phyloP scores from a whole-genome alignment of 495 filamentous ascomycete genomes.

The Hypomontagnella submonticulosa region DNA sequence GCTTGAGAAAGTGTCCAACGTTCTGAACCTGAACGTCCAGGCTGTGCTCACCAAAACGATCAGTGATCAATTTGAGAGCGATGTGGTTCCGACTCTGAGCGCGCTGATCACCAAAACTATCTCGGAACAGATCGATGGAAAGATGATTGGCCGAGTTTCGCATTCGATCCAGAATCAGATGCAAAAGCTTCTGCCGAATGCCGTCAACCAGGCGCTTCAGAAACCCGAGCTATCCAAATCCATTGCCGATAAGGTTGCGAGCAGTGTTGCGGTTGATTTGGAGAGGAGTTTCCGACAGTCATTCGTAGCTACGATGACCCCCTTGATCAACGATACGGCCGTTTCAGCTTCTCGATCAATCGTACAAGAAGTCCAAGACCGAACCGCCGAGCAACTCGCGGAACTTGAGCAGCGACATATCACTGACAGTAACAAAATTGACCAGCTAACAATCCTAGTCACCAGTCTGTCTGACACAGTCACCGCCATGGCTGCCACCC shows the following conservation, averaged over 20 bases:
- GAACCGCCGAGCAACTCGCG: slow-evolving; percentile 69
- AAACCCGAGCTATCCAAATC: slow-evolving; percentile 73
- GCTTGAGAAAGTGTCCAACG: slow-evolving; percentile 85
- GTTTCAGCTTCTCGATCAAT: slow-evolving; percentile 68
- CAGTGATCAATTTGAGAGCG: slow-evolving; percentile 69
- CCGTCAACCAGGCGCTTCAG: slow-evolving; percentile 67
- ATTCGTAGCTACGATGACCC: slow-evolving; percentile 70
- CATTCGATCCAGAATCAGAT: slow-evolving; percentile 71
- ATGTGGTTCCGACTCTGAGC: slow-evolving; percentile 68
- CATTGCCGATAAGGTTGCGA: slow-evolving; percentile 75
- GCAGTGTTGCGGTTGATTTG: slow-evolving; percentile 71
- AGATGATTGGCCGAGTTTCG: slow-evolving; percentile 61
- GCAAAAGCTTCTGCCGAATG: slow-evolving; percentile 57
- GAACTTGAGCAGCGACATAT: slow-evolving; percentile 75
- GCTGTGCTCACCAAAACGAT: slow-evolving; percentile 78
- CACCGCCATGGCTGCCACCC: slow-evolving; percentile 72
- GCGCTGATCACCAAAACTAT: slow-evolving; percentile 58
- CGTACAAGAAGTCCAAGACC: slow-evolving; percentile 70
- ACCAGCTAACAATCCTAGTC: slow-evolving; percentile 80
- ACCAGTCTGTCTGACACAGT: slow-evolving; percentile 77
- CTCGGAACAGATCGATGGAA: slow-evolving; percentile 55
- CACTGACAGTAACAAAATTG: slow-evolving; percentile 80
- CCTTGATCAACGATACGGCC: slow-evolving; percentile 67
- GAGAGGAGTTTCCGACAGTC: slow-evolving; percentile 72
- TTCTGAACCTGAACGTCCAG: slow-evolving; percentile 91